Evolutionary conservation across 1,284 basidiomycete genomes (phyloP).

Genomic region (Cutaneotrichosporon curvatum): DNA sequence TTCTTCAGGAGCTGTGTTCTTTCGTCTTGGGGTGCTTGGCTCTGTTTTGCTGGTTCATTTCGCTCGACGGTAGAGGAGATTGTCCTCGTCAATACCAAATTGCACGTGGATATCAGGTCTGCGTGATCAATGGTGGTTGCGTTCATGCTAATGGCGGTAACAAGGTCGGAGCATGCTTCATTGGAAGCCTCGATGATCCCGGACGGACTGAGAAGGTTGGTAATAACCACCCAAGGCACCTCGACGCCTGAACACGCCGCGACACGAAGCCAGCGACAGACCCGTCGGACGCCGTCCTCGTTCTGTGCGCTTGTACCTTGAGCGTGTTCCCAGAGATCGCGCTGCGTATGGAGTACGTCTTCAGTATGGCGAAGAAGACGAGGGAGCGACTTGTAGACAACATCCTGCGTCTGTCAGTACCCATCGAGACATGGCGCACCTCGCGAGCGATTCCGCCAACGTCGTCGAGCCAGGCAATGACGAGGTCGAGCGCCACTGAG

Average conservation of each 20-base stretch:
- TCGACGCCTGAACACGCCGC: conserved; percentile 63
- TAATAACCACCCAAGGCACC: conserved; percentile 49
- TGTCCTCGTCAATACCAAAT: too few species aligned
- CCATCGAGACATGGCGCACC: conserved; percentile 9
- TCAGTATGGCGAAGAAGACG: conserved; percentile 51
- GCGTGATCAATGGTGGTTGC: too few species aligned
- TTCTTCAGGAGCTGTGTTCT: too few species aligned
- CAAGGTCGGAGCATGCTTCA: too few species aligned
- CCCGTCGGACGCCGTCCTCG: conserved; percentile 50
- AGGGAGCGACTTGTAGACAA: conserved; percentile 49
- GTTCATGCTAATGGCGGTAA: conserved; percentile 30
- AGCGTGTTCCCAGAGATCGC: conserved; percentile 50
- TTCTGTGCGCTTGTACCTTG: conserved; percentile 49
- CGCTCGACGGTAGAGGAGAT: too few species aligned
- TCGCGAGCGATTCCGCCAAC: conserved; percentile 22
- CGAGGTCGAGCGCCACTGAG: conserved; percentile 56
- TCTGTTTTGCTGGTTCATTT: too few species aligned
- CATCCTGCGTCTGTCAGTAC: conserved; percentile 18
- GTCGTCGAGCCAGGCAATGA: conserved; percentile 59
- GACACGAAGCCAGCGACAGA: conserved; percentile 59
- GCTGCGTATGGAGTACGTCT: conserved; percentile 43
- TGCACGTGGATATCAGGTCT: too few species aligned
- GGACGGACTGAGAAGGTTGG: conserved; percentile 16
- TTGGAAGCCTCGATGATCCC: conserved; percentile 14
- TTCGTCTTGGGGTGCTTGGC: too few species aligned